Conservation (phyloP, 2,329 filamentous ascomycete species). For the Cladorrhinum sp. region DNA sequence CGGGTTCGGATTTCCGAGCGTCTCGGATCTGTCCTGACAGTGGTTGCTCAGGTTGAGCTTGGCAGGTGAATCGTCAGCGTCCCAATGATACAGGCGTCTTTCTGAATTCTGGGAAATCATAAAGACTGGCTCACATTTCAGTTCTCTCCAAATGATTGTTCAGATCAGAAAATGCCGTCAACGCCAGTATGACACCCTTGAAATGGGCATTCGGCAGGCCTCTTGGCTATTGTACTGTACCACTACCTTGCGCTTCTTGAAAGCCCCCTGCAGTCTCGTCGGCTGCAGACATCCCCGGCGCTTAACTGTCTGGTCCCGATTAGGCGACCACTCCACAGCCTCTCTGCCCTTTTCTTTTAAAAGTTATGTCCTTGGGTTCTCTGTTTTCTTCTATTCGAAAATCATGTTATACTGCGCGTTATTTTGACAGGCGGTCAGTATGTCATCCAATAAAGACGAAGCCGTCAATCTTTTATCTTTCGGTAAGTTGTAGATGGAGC, state of each 20-base stretch:
- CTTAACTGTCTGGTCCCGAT: constrained; percentile 12
- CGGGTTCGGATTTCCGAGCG: not conserved
- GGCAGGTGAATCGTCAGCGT: too few species aligned
- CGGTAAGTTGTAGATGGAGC: constrained; percentile 15
- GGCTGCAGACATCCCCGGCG: constrained; percentile 3
- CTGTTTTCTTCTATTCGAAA: not conserved
- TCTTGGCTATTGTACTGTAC: not conserved
- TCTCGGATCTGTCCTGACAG: too few species aligned
- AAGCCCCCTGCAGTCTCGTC: constrained; percentile 6
- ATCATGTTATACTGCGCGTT: not conserved
- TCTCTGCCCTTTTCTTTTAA: not conserved
- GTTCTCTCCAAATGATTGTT: too few species aligned
- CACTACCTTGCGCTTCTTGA: not conserved
- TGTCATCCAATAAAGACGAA: constrained; percentile 5
- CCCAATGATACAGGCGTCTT: too few species aligned
- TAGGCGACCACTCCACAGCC: constrained; percentile 11
- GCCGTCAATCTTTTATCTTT: constrained; percentile 26
- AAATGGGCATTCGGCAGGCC: not conserved
- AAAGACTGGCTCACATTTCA: too few species aligned
- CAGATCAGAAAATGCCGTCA: not conserved
- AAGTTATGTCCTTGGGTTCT: not conserved
- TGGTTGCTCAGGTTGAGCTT: too few species aligned
- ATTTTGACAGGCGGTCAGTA: not conserved
- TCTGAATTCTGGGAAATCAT: too few species aligned
- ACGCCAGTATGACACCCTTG: not conserved